Evolutionary conservation across 257 asterid genomes (phyloP), one percentile per base, ranked within the genome.

Genomic region (Solanum commersonii): DNA sequence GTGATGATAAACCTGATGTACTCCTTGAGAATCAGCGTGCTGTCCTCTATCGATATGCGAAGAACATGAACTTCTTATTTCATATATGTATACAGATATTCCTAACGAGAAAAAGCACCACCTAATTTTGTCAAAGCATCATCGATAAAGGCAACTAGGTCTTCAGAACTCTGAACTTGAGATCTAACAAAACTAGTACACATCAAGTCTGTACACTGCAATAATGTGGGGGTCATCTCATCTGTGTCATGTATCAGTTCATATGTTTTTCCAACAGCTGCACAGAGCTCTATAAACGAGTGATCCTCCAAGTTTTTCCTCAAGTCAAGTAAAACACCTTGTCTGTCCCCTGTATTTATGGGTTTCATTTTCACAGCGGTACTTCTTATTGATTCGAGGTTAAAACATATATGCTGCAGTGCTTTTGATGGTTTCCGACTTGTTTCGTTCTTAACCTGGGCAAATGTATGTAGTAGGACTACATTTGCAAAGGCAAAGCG

Each of bases 401-500:
- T 95, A 94, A 94, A 91, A 86, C 83, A 84, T 63, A 94, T 68
- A 81, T 83, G 92, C 87, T 63, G 91, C 34, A 90, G 88, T 84
- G 87, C 84, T 89, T 88, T 89, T 44, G 94, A 92, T 70, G 93
- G 92, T 82, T 90, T 86, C 70, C 70, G 65, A 65, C 22, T 37
- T 68, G 89, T 49, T 68, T 86, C 88, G 23, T 87, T 73, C 22
- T 67, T 40, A 11, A 84, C 84, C 38, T 71, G 77, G 67, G 88
- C 68, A 86, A 94, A 84, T 88, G 92, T 92, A 91, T 87, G 87
- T 82, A 97, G 93, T 60, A 92, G 92, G 91, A 92, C 88, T 81
- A 91, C 68, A 89, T 93, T 96, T 92, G 98, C 98, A 74, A 95
- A 89, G 60, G 99, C 90, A 84, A 95, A 93, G n/a, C 98, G 98